Percentiles rank a stretch among this genome's conserved stretches.
These are phyloP conservation scores for Cucumis hystrix DNA, from an alignment of 306 rosid genomes.

Conservation along the genomic window DNA sequence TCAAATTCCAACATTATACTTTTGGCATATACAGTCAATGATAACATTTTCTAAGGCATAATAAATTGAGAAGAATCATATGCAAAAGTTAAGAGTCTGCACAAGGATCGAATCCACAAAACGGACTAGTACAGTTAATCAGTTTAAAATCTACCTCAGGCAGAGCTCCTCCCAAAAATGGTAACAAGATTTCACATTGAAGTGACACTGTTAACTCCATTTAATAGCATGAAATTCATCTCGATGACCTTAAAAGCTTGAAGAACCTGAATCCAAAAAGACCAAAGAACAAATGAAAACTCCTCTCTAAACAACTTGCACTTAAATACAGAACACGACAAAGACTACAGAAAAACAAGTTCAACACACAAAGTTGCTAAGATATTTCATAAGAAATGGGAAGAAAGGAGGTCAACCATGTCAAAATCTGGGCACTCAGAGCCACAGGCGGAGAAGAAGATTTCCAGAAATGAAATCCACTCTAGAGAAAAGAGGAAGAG, in stretches of 20 bases:
- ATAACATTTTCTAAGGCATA: neutral
- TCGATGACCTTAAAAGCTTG: neutral
- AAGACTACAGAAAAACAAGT: neutral
- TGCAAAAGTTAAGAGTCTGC: neutral
- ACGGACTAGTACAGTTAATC: neutral
- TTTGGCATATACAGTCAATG: neutral
- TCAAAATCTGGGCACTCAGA: neutral
- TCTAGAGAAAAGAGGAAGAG: neutral
- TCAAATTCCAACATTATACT: neutral
- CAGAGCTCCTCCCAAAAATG: neutral
- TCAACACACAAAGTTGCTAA: neutral
- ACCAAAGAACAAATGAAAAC: neutral
- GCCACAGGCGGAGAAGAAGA: neutral
- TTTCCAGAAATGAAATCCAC: neutral
- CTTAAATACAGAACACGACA: neutral
- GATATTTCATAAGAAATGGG: neutral
- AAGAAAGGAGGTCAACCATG: slow-evolving; percentile 3
- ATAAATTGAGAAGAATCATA: neutral
- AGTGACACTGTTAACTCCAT: neutral
- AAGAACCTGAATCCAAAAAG: neutral
- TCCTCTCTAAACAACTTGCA: neutral
- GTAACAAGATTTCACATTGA: neutral
- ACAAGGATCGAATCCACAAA: neutral
- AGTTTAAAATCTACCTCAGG: neutral
- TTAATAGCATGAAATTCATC: neutral